Base-by-base conservation (phyloP, 2,329 filamentous ascomycete genomes). In the Waltergamsia citrina region DNA sequence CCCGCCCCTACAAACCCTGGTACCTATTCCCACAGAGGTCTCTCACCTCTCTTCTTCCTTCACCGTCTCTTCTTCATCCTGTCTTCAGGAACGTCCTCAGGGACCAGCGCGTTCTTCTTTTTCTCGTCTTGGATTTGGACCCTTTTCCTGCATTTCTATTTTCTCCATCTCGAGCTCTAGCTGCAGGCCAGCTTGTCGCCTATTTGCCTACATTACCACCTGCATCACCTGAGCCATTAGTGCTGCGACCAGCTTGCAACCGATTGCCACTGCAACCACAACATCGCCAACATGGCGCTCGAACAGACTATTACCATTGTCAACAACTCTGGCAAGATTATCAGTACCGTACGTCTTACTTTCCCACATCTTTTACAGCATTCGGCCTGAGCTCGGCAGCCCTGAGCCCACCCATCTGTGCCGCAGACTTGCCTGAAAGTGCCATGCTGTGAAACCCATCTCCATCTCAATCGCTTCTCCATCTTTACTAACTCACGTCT, bases 241-340 rank as follows among this genome's bases (percentile, higher is more conserved):
- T n/a, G n/a, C n/a, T n/a, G n/a, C n/a, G n/a, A n/a, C n/a, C n/a
- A n/a, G n/a, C n/a, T n/a, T n/a, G n/a, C n/a, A n/a, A n/a, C n/a
- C n/a, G n/a, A n/a, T n/a, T n/a, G n/a, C n/a, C n/a, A n/a, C n/a
- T n/a, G n/a, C n/a, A n/a, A n/a, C n/a, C n/a, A n/a, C n/a, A n/a
- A n/a, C 9, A n/a, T 18, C 14, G 21, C 30, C 9, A 29, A 30
- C 15, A 59, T 58, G 55, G 44, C 51, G 31, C 48, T 58, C 36
- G 49, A 53, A 11, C 78, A 90, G 57, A 86, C 82, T 25, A 75
- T 90, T 44, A 85, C 83, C 41, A 81, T 90, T 45, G 78, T 90
- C 57, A 86, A 90, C 63, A 84, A 63, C 43, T 86, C 82, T 37
- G 83, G 83, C 44, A 87, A 88, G 62, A 75, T 88, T 26, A 81